Conservation (phyloP, 108 stramenopile species). For the Skeletonema costatum region DNA sequence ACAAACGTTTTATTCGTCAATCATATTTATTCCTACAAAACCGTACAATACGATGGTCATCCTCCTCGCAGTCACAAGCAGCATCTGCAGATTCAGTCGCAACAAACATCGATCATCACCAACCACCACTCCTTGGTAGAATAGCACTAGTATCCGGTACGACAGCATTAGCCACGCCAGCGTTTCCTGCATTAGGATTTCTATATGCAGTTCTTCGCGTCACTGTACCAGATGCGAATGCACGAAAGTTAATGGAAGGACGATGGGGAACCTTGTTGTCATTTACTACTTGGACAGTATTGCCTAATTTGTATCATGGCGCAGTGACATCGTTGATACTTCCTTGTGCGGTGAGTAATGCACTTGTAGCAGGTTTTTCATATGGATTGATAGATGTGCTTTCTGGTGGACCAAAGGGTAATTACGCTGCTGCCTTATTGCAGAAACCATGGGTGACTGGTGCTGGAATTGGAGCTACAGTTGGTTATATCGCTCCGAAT, state of each 20-base stretch:
- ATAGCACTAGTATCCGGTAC: slow-evolving; percentile 45
- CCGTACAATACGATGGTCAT: neutral
- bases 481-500: slow-evolving; percentile 46
- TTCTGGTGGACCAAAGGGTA: slow-evolving; percentile 7
- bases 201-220: slow-evolving; percentile 35
- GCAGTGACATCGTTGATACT: slow-evolving; percentile 35
- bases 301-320: slow-evolving; percentile 43
- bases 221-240: slow-evolving; percentile 25
- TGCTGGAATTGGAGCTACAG: slow-evolving; percentile 42
- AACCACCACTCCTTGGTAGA: slow-evolving; percentile 43
- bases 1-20: neutral
- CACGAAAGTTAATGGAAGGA: slow-evolving; percentile 44
- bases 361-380: slow-evolving; percentile 32
- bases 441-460: slow-evolving; percentile 37
- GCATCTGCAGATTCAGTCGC: neutral
- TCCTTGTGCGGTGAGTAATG: slow-evolving; percentile 51
- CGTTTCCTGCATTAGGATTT: slow-evolving; percentile 53
- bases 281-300: slow-evolving; percentile 40
- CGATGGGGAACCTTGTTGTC: slow-evolving; percentile 44
- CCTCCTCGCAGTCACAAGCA: neutral
- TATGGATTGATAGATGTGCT: slow-evolving; percentile 37
- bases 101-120: slow-evolving; percentile 4
- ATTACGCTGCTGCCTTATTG: neutral
- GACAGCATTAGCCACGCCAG: slow-evolving; percentile 49
- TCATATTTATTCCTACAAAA: neutral